A percentile compares a stretch with the other conserved stretches of the same genome.
Evolutionary conservation across 345 rosid genomes (phyloP).

Genomic region (Rhizophora mangle): DNA sequence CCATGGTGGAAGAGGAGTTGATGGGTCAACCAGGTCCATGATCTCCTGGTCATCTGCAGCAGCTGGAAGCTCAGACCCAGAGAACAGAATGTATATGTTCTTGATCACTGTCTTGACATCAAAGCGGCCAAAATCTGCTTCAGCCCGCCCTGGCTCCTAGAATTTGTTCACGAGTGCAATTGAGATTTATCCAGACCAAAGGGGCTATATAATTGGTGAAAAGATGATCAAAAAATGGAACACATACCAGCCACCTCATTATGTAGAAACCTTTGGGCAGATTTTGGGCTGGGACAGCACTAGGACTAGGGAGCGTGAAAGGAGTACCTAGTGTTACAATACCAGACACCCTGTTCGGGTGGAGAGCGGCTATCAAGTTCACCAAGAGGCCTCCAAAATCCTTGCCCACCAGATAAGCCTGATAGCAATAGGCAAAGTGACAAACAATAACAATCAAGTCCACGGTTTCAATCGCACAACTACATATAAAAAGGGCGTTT

Average conservation of each 20-base stretch:
- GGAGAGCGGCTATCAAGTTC: constrained; percentile 19
- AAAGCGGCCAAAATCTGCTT: constrained; percentile 47
- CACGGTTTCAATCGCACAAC: too few relatives aligned
- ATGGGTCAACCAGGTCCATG: constrained; percentile 50
- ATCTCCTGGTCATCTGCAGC: constrained; percentile 44
- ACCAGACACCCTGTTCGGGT: constrained; percentile 35
- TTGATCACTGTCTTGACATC: constrained; percentile 43
- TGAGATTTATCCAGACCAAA: background rate
- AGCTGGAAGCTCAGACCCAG: constrained; percentile 28
- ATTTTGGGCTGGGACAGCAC: constrained; percentile 3
- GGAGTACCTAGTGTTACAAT: constrained; percentile 37
- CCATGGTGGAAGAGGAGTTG: constrained; percentile 47
- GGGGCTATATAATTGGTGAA: background rate
- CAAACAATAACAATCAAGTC: background rate
- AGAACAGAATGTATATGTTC: constrained; percentile 48
- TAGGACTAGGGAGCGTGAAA: constrained; percentile 33
- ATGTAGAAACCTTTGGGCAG: constrained; percentile 35
- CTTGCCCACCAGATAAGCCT: constrained; percentile 43
- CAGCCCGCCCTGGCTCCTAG: constrained; percentile 46
- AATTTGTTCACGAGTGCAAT: background rate
- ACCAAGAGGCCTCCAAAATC: constrained; percentile 40
- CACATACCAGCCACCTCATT: constrained; percentile 34
- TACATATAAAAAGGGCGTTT: too few relatives aligned
- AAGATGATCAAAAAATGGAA: background rate
- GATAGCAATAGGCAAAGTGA: background rate